Conservation (phyloP, 441 rosid genomes). For the Aleurites moluccanus region DNA sequence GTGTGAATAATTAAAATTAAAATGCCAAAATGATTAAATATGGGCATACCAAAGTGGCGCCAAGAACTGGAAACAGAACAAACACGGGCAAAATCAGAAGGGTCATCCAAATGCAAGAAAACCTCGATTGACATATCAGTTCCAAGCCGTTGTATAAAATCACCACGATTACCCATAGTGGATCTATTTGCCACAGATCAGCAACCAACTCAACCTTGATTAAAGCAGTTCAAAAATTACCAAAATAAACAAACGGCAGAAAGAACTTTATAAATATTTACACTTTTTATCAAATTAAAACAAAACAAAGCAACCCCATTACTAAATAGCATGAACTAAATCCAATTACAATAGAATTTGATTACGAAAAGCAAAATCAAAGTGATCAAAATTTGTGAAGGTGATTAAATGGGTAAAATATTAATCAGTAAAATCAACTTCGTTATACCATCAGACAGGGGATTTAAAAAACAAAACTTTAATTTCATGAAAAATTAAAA, state of each 20-base stretch:
- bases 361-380: neutral
- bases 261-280: neutral
- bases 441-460: neutral
- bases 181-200: constrained; percentile 12
- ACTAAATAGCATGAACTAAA: neutral
- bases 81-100: constrained; percentile 49
- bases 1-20: neutral
- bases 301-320: neutral
- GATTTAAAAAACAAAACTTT: neutral
- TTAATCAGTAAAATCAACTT: neutral
- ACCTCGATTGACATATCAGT: constrained; percentile 36
- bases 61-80: constrained; percentile 42
- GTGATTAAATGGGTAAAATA: neutral
- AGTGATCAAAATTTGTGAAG: neutral
- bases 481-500: neutral
- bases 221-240: neutral
- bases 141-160: constrained; percentile 42
- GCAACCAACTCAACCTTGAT: constrained; percentile 14
- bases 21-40: neutral
- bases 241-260: neutral
- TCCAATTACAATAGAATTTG: neutral
- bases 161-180: constrained; percentile 30
- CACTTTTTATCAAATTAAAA: neutral
- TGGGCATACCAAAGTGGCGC: constrained; percentile 39
- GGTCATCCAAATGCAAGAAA: constrained; percentile 45